Evolutionary conservation across 192 early-diverging fungal genomes (phyloP), one percentile per base, ranked within the genome.

Genomic region (Diversispora eburnea): DNA sequence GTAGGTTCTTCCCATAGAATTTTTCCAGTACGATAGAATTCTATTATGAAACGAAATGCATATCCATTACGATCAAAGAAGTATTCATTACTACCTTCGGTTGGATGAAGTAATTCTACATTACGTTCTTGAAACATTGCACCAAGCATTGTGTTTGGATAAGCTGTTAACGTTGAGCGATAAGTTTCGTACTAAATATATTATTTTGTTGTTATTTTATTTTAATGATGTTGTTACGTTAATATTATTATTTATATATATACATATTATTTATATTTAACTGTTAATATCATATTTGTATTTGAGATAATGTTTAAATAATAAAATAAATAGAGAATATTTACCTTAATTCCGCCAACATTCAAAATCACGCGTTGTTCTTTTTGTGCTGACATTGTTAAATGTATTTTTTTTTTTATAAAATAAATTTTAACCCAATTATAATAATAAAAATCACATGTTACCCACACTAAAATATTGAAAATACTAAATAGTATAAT

Each of bases 321-420:
- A 33, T 33, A 33, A 33, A 33, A 33, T 33, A 33, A 33, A 33
- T 33, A 0, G 25, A 33, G 2, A 33, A 33, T 33, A 33, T 33
- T 51, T 60, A 61, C 59, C 59, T 61, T 61, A 39, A 61, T 42
- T 39, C 59, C 39, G 39, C 59, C 59, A 61, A 61, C 59, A 61
- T 61, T 61, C n/a, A 61, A 42, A 12, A 61, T 19, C 15, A 61
- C 22, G 15, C 59, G 15, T 61, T 61, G n/a, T 17, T 54, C 51
- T 54, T 54, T 54, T 4, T 54, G 51, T 10, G 4, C n/a, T 54
- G 51, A 54, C 51, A 54, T 54, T 54, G 10, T 54, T 17, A 17
- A 54, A 33, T 33, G 25, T 33, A 33, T 33, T 33, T 33, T 33
- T 0, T 33, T 33, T 33, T 33, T 0, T 33, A 33, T 33, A 33